A percentile compares a stretch with the other conserved stretches of the same genome.
Evolutionary conservation across 2,329 filamentous ascomycete species (phyloP).

Genomic region (Aspergillus flavus): DNA sequence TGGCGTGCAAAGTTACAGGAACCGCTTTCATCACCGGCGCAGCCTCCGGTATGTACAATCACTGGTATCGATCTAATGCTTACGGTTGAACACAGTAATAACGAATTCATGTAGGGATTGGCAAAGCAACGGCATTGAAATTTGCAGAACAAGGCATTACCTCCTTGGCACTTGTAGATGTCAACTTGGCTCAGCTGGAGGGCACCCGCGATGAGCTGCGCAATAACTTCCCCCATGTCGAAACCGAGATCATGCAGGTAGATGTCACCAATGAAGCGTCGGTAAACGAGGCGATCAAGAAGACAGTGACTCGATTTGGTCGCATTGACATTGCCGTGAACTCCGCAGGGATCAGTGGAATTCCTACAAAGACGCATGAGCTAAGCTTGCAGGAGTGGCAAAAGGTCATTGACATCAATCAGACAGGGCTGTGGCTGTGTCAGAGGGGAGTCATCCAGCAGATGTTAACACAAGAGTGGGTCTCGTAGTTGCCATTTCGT

Average conservation of each 20-base stretch:
- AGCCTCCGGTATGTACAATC: conserved; percentile 23
- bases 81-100: neutral
- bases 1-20: conserved; percentile 25
- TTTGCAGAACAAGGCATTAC: conserved; percentile 54
- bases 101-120: conserved; percentile 50
- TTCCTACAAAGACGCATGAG: conserved; percentile 49
- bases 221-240: conserved; percentile 42
- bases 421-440: conserved; percentile 61
- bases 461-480: conserved; percentile 30
- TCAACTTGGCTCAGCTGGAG: conserved; percentile 45
- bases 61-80: neutral
- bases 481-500: neutral
- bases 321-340: conserved; percentile 60
- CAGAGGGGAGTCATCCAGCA: conserved; percentile 52
- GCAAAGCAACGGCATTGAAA: conserved; percentile 51
- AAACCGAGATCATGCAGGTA: conserved; percentile 45
- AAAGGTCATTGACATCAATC: conserved; percentile 55
- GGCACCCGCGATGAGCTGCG: conserved; percentile 32
- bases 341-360: conserved; percentile 56
- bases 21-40: conserved; percentile 31
- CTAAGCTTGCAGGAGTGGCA: conserved; percentile 53
- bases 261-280: conserved; percentile 51
- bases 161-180: conserved; percentile 54
- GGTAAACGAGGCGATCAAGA: conserved; percentile 48
- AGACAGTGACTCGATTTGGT: conserved; percentile 51